These are phyloP conservation scores for Penicillium italicum DNA, from an alignment of 2,329 filamentous ascomycete genomes.

Conservation along the genomic window DNA sequence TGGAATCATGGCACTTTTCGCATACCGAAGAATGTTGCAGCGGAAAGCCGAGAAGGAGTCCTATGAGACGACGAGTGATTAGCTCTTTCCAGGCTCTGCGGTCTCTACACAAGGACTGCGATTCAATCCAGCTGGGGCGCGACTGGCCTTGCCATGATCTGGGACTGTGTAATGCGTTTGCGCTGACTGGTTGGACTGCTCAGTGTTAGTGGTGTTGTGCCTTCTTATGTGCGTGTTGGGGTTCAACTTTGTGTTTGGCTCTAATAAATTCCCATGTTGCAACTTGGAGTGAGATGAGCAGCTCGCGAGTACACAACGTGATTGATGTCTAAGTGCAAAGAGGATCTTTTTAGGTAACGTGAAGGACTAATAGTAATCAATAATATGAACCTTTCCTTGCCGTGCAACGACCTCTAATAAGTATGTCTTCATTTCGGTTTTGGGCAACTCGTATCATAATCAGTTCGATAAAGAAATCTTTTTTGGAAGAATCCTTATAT, in stretches of 20 bases:
- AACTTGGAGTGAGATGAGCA: neutral
- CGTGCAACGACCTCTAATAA: neutral
- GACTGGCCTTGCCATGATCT: neutral
- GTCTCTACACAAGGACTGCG: neutral
- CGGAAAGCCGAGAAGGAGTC: constrained; percentile 28
- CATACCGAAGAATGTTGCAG: constrained; percentile 45
- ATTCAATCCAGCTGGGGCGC: accelerated
- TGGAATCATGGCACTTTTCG: constrained; percentile 51
- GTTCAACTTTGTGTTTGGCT: neutral
- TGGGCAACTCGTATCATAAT: neutral
- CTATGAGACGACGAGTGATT: constrained; percentile 15
- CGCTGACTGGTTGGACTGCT: neutral
- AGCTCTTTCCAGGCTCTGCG: neutral
- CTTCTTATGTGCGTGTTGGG: neutral
- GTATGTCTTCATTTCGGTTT: no score
- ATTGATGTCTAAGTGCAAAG: neutral
- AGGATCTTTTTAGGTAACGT: neutral
- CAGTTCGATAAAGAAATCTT: neutral
- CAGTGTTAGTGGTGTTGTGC: neutral
- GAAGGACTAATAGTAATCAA: neutral
- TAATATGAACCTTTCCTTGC: neutral
- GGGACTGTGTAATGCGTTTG: no score
- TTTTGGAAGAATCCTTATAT: no score
- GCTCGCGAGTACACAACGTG: neutral
- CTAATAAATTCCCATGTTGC: neutral